Conservation (phyloP, 106 monocot species). For the Dioscorea zingiberensis region DNA sequence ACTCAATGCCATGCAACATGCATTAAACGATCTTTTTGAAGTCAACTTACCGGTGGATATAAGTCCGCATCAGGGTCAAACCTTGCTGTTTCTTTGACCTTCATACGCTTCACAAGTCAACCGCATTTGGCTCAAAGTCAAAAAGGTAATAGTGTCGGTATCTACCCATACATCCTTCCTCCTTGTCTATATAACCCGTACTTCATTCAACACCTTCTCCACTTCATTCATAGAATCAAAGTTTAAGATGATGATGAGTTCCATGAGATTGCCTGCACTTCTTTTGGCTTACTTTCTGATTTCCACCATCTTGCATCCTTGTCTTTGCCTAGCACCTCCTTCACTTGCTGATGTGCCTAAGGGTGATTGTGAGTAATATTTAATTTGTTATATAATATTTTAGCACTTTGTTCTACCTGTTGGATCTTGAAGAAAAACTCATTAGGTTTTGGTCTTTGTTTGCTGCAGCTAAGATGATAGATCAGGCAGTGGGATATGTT, state of each 20-base stretch:
- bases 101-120: neutral
- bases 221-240: neutral
- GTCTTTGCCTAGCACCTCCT: neutral
- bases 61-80: too few species aligned
- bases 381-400: neutral
- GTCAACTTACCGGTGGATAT: too few species aligned
- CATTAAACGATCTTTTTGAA: too few species aligned
- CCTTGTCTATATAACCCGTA: neutral
- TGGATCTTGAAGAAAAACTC: neutral
- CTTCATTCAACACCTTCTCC: neutral
- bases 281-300: neutral
- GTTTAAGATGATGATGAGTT: neutral
- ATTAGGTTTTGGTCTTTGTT: neutral
- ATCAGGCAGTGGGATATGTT: neutral
- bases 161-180: neutral
- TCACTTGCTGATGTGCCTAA: neutral
- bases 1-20: too few species aligned
- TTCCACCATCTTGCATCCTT: neutral
- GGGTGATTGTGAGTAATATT: neutral
- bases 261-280: neutral
- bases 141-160: neutral
- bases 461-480: neutral
- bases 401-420: too few species aligned
- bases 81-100: neutral
- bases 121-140: neutral